A percentile compares a stretch with the other conserved stretches of the same genome.
Evolutionary conservation across 2,329 filamentous ascomycete genomes (phyloP).

Genomic region (Nannizziopsis barbatae): DNA sequence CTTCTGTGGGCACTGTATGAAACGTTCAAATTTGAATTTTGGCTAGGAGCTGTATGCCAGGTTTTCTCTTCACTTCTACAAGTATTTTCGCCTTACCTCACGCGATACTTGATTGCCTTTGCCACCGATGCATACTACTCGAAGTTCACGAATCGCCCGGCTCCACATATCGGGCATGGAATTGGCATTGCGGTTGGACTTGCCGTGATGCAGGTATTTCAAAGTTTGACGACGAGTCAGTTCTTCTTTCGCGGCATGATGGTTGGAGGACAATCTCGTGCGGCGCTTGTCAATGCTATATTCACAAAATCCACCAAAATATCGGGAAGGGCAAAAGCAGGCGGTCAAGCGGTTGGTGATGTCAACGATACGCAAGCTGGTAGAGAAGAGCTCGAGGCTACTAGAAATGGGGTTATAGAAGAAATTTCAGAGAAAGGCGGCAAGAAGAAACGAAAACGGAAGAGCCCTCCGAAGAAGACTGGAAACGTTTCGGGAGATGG

Average conservation of each 20-base stretch:
- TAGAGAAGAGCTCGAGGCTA: slow-evolving; percentile 33
- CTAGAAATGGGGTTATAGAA: slow-evolving; percentile 35
- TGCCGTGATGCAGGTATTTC: slow-evolving; percentile 70
- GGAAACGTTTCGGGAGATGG: slow-evolving; percentile 55
- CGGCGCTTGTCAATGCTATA: slow-evolving; percentile 70
- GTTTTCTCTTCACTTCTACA: slow-evolving; percentile 60
- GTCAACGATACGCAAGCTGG: slow-evolving; percentile 42
- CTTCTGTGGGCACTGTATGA: slow-evolving; percentile 75
- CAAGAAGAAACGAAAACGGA: slow-evolving; percentile 23
- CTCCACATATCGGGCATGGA: slow-evolving; percentile 61
- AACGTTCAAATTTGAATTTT: slow-evolving; percentile 73
- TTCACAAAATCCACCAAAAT: slow-evolving; percentile 89
- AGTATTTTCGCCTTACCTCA: slow-evolving; percentile 71
- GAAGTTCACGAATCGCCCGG: slow-evolving; percentile 37
- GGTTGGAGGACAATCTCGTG: slow-evolving; percentile 72
- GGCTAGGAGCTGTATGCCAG: slow-evolving; percentile 68
- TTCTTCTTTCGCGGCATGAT: slow-evolving; percentile 91
- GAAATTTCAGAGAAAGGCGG: slow-evolving; percentile 26
- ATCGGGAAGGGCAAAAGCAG: slow-evolving; percentile 77
- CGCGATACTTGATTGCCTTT: slow-evolving; percentile 79
- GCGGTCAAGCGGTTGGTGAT: slow-evolving; percentile 46
- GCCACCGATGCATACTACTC: slow-evolving; percentile 68
- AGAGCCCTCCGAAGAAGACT: slow-evolving; percentile 30
- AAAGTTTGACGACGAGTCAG: slow-evolving; percentile 73
- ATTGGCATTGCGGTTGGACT: slow-evolving; percentile 77